Conservation (phyloP, 164 flowering plant genomes). For the Tetrastigma voinierianum region DNA sequence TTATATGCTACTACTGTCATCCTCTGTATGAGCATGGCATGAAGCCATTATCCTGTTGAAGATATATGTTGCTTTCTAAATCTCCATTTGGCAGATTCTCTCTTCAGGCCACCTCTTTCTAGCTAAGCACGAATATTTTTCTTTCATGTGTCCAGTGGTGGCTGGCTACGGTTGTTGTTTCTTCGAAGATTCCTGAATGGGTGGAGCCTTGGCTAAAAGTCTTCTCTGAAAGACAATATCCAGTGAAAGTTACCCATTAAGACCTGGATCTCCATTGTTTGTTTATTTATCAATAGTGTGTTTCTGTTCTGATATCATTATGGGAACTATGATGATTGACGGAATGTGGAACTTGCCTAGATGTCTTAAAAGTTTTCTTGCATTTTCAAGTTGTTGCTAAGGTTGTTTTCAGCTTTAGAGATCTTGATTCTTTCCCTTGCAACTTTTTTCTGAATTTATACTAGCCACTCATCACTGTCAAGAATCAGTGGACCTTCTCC, state of each 20-base stretch:
- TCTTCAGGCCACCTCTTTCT: not conserved
- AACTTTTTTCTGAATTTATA: slow-evolving; percentile 25
- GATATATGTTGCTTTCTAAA: too few relatives aligned
- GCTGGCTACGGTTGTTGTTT: not conserved
- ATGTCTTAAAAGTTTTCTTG: not conserved
- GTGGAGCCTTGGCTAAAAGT: not conserved
- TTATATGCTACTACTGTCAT: too few relatives aligned
- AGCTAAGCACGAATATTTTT: slow-evolving; percentile 31
- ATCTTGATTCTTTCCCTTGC: slow-evolving; percentile 18
- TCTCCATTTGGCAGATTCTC: slow-evolving; percentile 7
- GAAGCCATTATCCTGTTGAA: too few relatives aligned
- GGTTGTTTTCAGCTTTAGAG: not conserved
- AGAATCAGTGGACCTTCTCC: slow-evolving; percentile 20
- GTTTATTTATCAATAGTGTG: not conserved
- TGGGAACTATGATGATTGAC: too few relatives aligned
- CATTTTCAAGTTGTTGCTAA: not conserved
- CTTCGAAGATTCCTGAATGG: not conserved
- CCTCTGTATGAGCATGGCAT: too few relatives aligned
- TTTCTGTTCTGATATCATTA: too few relatives aligned
- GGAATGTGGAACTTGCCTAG: not conserved
- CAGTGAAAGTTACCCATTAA: not conserved
- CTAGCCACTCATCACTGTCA: slow-evolving; percentile 29
- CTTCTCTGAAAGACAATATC: too few relatives aligned
- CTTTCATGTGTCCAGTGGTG: not conserved
- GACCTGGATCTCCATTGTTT: not conserved